Base-by-base conservation (phyloP, 2,329 filamentous ascomycete genomes). In the Aspergillaceae sp. region DNA sequence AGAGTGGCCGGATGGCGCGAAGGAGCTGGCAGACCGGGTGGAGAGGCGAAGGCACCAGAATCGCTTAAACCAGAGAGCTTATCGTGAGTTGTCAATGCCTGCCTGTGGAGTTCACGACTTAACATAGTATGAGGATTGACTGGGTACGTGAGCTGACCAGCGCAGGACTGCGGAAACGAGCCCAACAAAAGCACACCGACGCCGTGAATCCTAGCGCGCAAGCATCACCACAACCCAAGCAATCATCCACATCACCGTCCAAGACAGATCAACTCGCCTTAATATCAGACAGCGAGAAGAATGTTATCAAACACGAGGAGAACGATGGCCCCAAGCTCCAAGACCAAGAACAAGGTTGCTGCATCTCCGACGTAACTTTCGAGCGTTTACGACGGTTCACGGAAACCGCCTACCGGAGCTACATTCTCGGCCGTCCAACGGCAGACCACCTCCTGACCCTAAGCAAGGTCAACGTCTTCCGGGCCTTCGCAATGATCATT, bases 391-490 rank as follows among this genome's bases (percentile, higher is more conserved):
- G 49, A 3, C 41, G 29, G 30, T 60, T 60, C 40, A 55, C 52
- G 35, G 41, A 52, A 29, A 44, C 47, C 3, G 60, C 60, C 4
- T 55, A 52, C 29, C 45, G 54, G 30, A 58, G 58, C 46, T 63
- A 62, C 43, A 48, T 54, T 26, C 46, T 50, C 4, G 56, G 59
- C 5, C 52, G 48, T 44, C 56, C 60, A 7, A 45, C 57, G 41
- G 40, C 57, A 28, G 64, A 67, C 46, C 64, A 65, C 34, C 53
- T 67, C 3, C 48, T 67, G n/a, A 57, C 53, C 1, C 52, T 67
- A 9, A 58, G 59, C 5, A 61, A 63, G 28, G 54, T 64, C 19
- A 67, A 67, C 28, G 63, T 67, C 8, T 65, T 64, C 48, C 60
- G 62, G 4, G 64, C 60, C 4, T 56, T 66, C 35, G 47, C 46